Base-by-base conservation (phyloP, 192 early-diverging fungal species). In the Kickxella alabastrina region DNA sequence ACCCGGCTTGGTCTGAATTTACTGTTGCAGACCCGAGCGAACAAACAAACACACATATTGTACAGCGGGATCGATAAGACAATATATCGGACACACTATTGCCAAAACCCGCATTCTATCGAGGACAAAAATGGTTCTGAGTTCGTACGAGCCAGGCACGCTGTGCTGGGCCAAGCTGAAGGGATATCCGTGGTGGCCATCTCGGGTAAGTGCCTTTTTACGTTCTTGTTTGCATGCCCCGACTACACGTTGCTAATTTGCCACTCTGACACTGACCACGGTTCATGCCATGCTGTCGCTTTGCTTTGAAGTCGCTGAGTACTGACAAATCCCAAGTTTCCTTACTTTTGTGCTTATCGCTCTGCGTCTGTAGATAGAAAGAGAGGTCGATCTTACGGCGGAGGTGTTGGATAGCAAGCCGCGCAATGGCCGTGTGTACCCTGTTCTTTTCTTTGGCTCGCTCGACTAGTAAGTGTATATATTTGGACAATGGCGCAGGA, bases 131-230 rank as follows among this genome's bases (percentile, higher is more conserved):
- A 78, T 78, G 76, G 68, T 70, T 41, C 58, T 78, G 34, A 65
- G 12, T 19, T 49, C 43, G 29, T 78, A 78, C 56, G 58, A 51
- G 34, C 41, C 76, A 1, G 76, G 69, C 43, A 78, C 69, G 28
- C 39, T 78, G 24, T 78, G 76, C 51, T 78, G 76, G 76, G 76
- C 69, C 41, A 78, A 78, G 48, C 64, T 78, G 32, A 73, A 78
- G 43, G 76, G 76, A 13, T 78, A 78, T 23, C 76, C 76, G 17
- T 78, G 76, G 76, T 78, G 76, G 76, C 76, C 76, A 4, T 72
- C 76, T 37, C 68, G 69, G 73, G 72, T 75, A 68, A 50, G 65
- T 54, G 4, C 14, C 26, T 7, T 24, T 43, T 12, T 25, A 4
- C 4, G 14, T 13, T 43, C n/a, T n/a, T n/a, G n/a, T 43, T 24